A percentile compares a stretch with the other conserved stretches of the same genome.
These are phyloP conservation scores for Elongisporangium prolatum DNA, from an alignment of 352 stramenopile genomes.

Conservation along the genomic window DNA sequence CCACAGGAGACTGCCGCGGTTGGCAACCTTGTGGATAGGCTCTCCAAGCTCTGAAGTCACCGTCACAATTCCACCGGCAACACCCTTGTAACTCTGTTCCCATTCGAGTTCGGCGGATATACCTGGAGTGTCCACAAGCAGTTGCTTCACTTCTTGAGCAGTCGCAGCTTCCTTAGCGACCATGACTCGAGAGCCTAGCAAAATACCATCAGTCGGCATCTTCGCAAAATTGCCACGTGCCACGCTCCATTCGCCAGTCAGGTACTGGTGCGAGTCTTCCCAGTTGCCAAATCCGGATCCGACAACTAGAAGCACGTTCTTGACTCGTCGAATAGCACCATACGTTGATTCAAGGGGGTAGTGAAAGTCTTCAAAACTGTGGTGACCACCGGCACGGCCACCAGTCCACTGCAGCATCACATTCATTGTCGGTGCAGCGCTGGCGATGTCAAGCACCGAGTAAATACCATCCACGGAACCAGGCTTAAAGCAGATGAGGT, in stretches of 20 bases:
- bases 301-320: constrained; percentile 84
- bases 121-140: constrained; percentile 75
- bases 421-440: constrained; percentile 48
- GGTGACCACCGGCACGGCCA: constrained; percentile 77
- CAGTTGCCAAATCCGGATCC: constrained; percentile 87
- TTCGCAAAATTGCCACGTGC: constrained; percentile 36
- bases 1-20: constrained; percentile 72
- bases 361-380: constrained; percentile 90
- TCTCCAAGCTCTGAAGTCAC: constrained; percentile 83
- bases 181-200: constrained; percentile 83
- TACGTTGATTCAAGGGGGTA: constrained; percentile 68
- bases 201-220: constrained; percentile 81
- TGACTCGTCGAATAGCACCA: constrained; percentile 62
- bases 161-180: constrained; percentile 86
- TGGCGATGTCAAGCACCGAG: constrained; percentile 72
- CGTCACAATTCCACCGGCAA: constrained; percentile 70
- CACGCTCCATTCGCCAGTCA: constrained; percentile 83
- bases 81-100: constrained; percentile 73
- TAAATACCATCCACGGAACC: constrained; percentile 75
- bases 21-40: constrained; percentile 83
- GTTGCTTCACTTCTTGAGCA: constrained; percentile 73
- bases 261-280: constrained; percentile 71
- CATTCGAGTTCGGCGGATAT: constrained; percentile 69
- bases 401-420: constrained; percentile 89
- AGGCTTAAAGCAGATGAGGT: constrained; percentile 81